These are phyloP conservation scores for Exophiala sp. DNA, from an alignment of 2,329 filamentous ascomycete species.

Conservation along the genomic window DNA sequence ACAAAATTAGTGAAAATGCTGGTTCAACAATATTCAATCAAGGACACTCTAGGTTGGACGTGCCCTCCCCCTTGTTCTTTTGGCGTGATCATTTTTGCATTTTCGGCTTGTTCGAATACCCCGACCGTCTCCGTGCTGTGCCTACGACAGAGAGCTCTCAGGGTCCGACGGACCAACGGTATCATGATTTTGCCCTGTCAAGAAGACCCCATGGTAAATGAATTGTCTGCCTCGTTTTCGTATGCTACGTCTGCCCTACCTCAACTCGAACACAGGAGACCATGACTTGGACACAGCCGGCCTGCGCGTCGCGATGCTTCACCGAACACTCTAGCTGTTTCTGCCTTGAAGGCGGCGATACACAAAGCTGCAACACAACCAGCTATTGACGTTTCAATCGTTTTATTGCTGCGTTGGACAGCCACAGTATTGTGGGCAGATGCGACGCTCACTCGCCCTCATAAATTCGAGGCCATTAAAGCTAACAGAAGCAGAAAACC, in stretches of 20 bases:
- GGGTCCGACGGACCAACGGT: too few relatives aligned
- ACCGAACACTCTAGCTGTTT: background rate
- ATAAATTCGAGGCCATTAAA: background rate
- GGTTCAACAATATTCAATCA: background rate
- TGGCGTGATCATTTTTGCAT: too few relatives aligned
- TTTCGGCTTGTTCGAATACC: too few relatives aligned
- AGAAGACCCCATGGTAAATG: too few relatives aligned
- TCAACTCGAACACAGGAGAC: background rate
- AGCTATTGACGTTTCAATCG: background rate
- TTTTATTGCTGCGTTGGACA: background rate
- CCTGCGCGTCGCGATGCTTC: background rate
- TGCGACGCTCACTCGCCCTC: background rate
- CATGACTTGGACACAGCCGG: background rate
- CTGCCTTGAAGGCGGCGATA: background rate
- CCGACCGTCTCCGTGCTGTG: too few relatives aligned
- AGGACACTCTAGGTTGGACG: background rate
- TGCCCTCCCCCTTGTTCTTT: background rate
- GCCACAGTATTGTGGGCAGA: background rate
- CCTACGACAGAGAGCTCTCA: too few relatives aligned
- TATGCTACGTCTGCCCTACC: background rate
- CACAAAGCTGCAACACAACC: background rate
- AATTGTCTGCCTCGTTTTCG: background rate
- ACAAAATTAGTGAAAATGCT: background rate
- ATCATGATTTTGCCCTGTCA: background rate
- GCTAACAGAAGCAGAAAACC: background rate